Percentiles rank a stretch among this genome's conserved stretches.
phyloP scores from a whole-genome alignment of 257 asterid species.

The Parsonsia alboflavescens region DNA sequence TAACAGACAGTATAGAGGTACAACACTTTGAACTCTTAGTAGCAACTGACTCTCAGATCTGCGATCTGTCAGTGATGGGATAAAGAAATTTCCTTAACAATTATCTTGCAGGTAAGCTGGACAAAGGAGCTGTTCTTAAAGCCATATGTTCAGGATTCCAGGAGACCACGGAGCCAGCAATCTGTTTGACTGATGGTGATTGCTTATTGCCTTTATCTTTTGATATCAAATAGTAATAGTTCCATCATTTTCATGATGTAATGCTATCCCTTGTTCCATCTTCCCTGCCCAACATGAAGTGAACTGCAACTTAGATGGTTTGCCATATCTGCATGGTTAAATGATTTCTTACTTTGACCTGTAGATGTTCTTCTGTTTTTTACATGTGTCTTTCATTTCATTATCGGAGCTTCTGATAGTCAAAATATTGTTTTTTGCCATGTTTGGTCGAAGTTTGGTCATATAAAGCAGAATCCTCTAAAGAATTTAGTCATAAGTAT shows the following conservation, averaged over 20 bases:
- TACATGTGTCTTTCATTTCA: neutral
- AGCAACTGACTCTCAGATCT: neutral
- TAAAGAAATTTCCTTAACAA: neutral
- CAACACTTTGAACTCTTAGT: neutral
- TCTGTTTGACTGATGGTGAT: constrained; percentile 52
- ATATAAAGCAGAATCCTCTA: neutral
- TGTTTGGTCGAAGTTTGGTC: neutral
- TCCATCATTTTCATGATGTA: neutral
- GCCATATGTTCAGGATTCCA: constrained; percentile 64
- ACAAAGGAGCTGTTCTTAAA: constrained; percentile 59
- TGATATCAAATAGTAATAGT: neutral
- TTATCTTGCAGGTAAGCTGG: constrained; percentile 45
- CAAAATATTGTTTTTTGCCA: neutral
- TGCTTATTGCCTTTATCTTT: constrained; percentile 10
- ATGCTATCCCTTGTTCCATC: neutral
- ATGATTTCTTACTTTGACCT: neutral
- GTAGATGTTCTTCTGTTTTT: neutral
- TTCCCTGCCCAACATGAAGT: neutral
- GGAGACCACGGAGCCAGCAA: constrained; percentile 63
- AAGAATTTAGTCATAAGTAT: neutral
- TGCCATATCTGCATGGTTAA: neutral
- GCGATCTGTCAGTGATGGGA: neutral
- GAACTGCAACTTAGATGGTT: neutral
- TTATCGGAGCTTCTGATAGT: neutral
- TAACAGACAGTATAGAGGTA: constrained; percentile 60